phyloP scores from a whole-genome alignment of 164 flowering plant genomes.

The Liquidambar formosana region DNA sequence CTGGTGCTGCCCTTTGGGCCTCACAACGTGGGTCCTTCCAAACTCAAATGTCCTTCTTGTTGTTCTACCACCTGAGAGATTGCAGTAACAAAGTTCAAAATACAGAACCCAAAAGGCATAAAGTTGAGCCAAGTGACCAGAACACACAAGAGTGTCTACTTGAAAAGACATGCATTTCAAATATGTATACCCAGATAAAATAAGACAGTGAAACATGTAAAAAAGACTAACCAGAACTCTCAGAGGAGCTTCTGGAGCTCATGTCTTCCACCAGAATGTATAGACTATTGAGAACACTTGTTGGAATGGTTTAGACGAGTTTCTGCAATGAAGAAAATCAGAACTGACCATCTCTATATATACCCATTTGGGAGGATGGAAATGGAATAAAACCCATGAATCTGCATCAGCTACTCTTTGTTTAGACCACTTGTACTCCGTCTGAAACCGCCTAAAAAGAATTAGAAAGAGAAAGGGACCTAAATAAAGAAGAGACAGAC shows the following conservation, averaged over 20 bases:
- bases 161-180: background rate
- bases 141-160: background rate
- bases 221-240: constrained; percentile 29
- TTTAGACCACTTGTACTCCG: constrained; percentile 21
- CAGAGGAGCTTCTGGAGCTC: constrained; percentile 29
- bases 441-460: constrained; percentile 17
- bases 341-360: constrained; percentile 30
- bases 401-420: constrained; percentile 7
- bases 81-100: background rate
- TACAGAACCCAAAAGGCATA: background rate
- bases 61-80: constrained; percentile 25
- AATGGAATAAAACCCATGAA: constrained; percentile 28
- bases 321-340: constrained; percentile 30
- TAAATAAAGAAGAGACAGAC: constrained; percentile 13
- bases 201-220: background rate
- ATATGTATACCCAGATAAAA: no score
- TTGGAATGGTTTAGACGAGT: constrained; percentile 12
- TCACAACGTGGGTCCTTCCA: constrained; percentile 42
- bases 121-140: background rate
- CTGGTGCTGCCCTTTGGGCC: constrained; percentile 43
- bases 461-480: constrained; percentile 28
- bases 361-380: constrained; percentile 25
- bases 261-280: constrained; percentile 10
- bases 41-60: constrained; percentile 31
- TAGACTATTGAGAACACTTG: background rate